These are phyloP conservation scores for Ogataea polymorpha DNA, from an alignment of 805 yeast species.

Conservation along the genomic window DNA sequence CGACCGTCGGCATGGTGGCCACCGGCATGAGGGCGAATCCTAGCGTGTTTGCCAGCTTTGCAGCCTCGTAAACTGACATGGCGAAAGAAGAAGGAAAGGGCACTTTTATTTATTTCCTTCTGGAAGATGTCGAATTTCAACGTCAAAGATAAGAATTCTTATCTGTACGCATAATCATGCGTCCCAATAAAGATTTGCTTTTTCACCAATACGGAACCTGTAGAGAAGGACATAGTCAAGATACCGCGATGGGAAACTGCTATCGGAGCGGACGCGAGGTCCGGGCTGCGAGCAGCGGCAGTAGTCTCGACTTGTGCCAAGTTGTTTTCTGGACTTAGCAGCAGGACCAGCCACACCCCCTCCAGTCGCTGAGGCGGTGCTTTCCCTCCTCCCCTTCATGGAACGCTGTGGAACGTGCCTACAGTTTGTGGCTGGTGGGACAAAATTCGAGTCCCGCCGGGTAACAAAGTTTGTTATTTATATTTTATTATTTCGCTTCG, in stretches of 20 bases:
- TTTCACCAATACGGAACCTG: neutral
- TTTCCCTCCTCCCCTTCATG: neutral
- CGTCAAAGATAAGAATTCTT: constrained; percentile 5
- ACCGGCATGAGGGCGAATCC: constrained; percentile 6
- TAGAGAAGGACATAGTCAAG: too few species aligned
- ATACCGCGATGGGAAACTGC: too few species aligned
- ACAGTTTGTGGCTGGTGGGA: neutral
- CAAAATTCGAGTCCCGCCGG: constrained; percentile 1
- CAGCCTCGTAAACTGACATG: constrained; percentile 1
- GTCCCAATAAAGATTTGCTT: neutral
- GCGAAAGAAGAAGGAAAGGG: neutral
- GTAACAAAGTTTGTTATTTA: constrained; percentile 4
- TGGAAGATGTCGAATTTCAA: neutral
- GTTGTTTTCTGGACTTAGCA: neutral
- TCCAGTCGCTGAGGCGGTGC: too few species aligned
- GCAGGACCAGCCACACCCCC: too few species aligned
- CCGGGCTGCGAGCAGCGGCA: too few species aligned
- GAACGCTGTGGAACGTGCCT: neutral
- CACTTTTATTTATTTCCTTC: constrained; percentile 2
- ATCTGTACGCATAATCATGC: constrained; percentile 12
- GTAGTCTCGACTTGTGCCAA: neutral
- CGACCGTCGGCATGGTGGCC: neutral
- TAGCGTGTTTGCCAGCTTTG: neutral
- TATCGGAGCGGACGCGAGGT: too few species aligned
- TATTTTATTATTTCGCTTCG: constrained; percentile 7